Conservation (phyloP, 805 yeast species). For the Pichia cabralensis region DNA sequence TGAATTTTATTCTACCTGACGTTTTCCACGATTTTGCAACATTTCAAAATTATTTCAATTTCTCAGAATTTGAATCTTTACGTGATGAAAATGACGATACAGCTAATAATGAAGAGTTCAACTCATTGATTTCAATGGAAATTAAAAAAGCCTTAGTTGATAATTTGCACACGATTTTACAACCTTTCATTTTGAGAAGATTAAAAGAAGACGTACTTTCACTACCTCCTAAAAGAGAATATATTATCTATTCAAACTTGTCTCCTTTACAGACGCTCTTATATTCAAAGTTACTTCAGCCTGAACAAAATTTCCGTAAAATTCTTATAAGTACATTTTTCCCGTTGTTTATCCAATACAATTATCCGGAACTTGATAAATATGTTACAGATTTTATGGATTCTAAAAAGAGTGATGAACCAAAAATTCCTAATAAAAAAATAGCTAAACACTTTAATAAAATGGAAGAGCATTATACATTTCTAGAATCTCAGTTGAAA, state of each 20-base stretch:
- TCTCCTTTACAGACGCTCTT: conserved; percentile 46
- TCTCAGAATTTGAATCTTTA: conserved; percentile 43
- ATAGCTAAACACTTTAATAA: background rate
- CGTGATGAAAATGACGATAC: conserved; percentile 18
- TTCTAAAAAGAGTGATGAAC: background rate
- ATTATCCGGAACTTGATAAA: conserved; percentile 4
- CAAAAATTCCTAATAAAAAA: background rate
- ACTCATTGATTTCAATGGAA: conserved; percentile 44
- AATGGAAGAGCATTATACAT: conserved; percentile 17
- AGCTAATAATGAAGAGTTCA: conserved; percentile 31
- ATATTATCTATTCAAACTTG: conserved; percentile 64
- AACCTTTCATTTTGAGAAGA: conserved; percentile 81
- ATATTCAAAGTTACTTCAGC: conserved; percentile 22
- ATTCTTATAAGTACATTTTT: conserved; percentile 39
- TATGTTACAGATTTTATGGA: conserved; percentile 1
- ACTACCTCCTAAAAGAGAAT: conserved; percentile 86
- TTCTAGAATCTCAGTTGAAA: conserved; percentile 32
- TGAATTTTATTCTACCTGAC: conserved; percentile 87
- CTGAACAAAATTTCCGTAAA: conserved; percentile 12
- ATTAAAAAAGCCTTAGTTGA: conserved; percentile 54
- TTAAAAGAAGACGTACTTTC: conserved; percentile 64
- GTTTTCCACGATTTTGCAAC: conserved; percentile 83
- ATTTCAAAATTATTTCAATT: conserved; percentile 93
- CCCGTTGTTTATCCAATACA: conserved; percentile 20
- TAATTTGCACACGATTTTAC: conserved; percentile 76